phyloP scores from a whole-genome alignment of 257 asterid species.

The Solanum acaule region DNA sequence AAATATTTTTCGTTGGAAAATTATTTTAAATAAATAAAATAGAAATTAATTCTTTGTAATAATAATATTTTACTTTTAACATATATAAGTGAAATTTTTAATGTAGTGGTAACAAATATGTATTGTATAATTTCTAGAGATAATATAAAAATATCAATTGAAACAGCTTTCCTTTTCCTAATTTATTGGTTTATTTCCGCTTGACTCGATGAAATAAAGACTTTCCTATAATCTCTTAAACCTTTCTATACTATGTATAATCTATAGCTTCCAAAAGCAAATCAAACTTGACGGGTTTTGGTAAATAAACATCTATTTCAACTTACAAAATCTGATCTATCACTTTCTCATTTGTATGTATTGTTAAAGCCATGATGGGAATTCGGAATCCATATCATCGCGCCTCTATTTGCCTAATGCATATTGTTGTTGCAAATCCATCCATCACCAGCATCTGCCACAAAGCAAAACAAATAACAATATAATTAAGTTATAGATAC shows the following conservation, averaged over 20 bases:
- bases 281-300: slow-evolving; percentile 41
- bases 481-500: too few relatives aligned
- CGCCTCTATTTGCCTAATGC: too few relatives aligned
- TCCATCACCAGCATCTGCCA: too few relatives aligned
- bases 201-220: not conserved
- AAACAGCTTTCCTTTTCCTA: not conserved
- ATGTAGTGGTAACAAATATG: not conserved
- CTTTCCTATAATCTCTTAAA: not conserved
- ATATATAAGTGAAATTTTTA: not conserved
- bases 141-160: not conserved
- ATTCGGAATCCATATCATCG: too few relatives aligned
- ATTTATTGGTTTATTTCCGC: not conserved
- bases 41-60: not conserved
- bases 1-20: too few relatives aligned
- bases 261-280: slow-evolving; percentile 14
- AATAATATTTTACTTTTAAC: not conserved
- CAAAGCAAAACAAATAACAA: too few relatives aligned
- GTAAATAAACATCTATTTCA: slow-evolving; percentile 5
- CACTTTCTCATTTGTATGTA: slow-evolving; percentile 15
- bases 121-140: not conserved
- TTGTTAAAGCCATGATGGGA: too few relatives aligned
- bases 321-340: slow-evolving; percentile 26
- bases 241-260: not conserved
- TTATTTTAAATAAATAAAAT: not conserved
- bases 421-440: too few relatives aligned